These are phyloP conservation scores for Linum tenue DNA, from an alignment of 345 rosid species.

Conservation along the genomic window DNA sequence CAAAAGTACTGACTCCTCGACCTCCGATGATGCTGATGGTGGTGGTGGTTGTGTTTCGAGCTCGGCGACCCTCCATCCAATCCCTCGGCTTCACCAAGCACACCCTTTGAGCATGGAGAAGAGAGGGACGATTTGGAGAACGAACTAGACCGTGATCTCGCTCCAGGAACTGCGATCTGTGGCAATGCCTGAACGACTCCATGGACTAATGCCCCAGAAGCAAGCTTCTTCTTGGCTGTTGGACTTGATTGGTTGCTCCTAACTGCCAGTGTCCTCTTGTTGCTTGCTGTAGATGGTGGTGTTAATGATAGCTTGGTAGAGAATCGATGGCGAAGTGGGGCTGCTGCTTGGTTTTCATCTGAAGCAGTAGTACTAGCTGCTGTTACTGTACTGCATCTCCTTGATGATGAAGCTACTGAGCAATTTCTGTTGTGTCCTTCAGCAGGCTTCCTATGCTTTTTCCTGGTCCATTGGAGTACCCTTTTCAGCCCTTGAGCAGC, in stretches of 20 bases:
- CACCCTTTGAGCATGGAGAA: neutral
- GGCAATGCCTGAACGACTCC: neutral
- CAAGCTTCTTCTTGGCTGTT: slow-evolving; percentile 3
- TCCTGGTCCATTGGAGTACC: slow-evolving; percentile 55
- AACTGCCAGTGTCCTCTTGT: slow-evolving; percentile 2
- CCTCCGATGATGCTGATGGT: neutral
- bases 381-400: no score
- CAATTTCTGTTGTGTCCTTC: neutral
- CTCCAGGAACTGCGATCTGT: neutral
- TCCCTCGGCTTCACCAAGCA: neutral
- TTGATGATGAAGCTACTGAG: neutral
- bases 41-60: neutral
- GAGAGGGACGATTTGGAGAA: neutral
- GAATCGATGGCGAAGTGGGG: slow-evolving; percentile 4
- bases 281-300: neutral
- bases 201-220: neutral
- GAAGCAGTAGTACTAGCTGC: no score
- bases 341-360: neutral
- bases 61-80: neutral
- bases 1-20: slow-evolving; percentile 3
- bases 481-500: slow-evolving; percentile 55
- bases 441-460: slow-evolving; percentile 33
- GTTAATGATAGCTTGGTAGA: neutral
- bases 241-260: slow-evolving; percentile 7
- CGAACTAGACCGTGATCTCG: neutral